Evolutionary conservation across 441 rosid genomes (phyloP), one percentile per base, ranked within the genome.

Genomic region (Oxalis stricta): DNA sequence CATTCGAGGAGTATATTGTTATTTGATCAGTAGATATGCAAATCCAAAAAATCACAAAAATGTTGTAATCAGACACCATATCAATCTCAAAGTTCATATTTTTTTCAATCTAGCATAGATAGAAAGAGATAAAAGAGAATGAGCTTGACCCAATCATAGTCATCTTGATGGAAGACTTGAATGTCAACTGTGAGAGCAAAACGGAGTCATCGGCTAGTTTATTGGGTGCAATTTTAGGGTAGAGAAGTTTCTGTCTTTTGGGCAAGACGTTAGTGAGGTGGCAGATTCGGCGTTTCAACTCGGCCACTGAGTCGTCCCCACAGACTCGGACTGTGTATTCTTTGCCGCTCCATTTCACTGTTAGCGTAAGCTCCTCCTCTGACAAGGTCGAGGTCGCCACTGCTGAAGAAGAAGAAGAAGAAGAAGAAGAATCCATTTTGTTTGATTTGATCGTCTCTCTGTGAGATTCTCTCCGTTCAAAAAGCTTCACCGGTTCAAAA

Each of bases 191-290:
- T 23, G 85, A 80, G 59, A 91, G 83, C 51, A 91, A 46, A 39
- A 79, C 51, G 26, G 82, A 50, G 44, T 82, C 94, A 24, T 85
- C 93, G 41, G 96, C 67, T 53, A 85, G 89, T 57, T 75, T 85
- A 50, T 80, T 72, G 21, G n/a, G n/a, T n/a, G 86, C 93, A 46
- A 78, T 65, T 66, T 89, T 85, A 5, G 96, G 96, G 56, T 78
- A 89, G 33, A 89, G 86, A 59, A 89, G 96, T 73, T 89, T 89
- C 62, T 89, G 98, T 32, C 96, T 69, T 56, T 82, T 80, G 31
- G 96, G 98, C 35, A 85, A 61, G 46, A 89, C 96, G 52, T 63
- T 75, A 29, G 94, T 80, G 67, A 78, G 67, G 44, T 85, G 61
- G 64, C 92, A 89, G 55, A 89, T 82, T 46, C 96, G 71, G 46